Evolutionary conservation across 805 yeast species (phyloP).

Genomic region (Saccharomyces paradoxus): DNA sequence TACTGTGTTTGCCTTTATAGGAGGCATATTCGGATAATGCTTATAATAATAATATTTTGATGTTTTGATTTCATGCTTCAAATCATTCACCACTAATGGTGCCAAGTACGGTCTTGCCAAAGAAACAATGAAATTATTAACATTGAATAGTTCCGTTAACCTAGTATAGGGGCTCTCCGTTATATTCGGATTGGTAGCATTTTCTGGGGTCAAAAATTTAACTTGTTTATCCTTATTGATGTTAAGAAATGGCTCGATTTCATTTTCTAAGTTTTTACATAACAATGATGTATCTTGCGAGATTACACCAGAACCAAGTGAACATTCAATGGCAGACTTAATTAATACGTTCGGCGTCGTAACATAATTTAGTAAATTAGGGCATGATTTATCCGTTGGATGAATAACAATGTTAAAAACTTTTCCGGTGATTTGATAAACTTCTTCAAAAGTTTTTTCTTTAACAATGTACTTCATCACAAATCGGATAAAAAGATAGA

Average conservation of each 20-base stretch:
- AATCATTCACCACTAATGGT: conserved; percentile 75
- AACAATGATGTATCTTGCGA: conserved; percentile 46
- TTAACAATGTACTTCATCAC: conserved; percentile 64
- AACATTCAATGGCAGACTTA: conserved; percentile 84
- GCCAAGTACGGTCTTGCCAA: conserved; percentile 91
- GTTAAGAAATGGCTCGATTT: conserved; percentile 49
- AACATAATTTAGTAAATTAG: conserved; percentile 73
- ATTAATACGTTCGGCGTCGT: conserved; percentile 90
- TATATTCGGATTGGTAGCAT: conserved; percentile 34
- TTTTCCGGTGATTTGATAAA: conserved; percentile 69
- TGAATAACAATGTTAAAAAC: conserved; percentile 79
- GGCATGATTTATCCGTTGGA: conserved; percentile 55
- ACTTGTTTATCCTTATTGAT: conserved; percentile 25
- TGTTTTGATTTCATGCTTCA: conserved; percentile 54
- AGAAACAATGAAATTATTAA: conserved; percentile 85
- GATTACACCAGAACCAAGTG: conserved; percentile 64
- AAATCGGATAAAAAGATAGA: conserved; percentile 67
- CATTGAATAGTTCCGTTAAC: conserved; percentile 86
- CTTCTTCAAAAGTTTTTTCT: conserved; percentile 87
- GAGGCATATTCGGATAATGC: conserved; percentile 28
- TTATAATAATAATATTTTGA: conserved; percentile 32
- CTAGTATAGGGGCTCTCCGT: conserved; percentile 73
- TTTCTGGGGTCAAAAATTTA: conserved; percentile 39
- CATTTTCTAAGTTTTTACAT: conserved; percentile 56
- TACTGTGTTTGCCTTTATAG: background rate